A percentile compares a stretch with the other conserved stretches of the same genome.
phyloP scores from a whole-genome alignment of 495 filamentous ascomycete species.

The Neurospora pannonica region DNA sequence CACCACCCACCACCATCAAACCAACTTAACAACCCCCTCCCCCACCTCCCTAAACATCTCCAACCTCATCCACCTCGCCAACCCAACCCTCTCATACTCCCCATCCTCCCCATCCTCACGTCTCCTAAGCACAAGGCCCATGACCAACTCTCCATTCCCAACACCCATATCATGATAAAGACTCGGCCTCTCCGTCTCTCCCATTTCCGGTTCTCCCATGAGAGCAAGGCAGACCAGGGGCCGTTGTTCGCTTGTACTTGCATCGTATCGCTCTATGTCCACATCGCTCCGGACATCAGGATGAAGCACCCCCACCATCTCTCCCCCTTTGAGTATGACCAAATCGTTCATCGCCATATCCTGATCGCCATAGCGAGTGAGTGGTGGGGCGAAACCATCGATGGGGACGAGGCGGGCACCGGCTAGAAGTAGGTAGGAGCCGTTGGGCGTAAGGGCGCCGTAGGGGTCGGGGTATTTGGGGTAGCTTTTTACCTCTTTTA shows the following conservation, averaged over 20 bases:
- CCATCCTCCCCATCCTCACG: neutral
- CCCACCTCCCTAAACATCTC: neutral
- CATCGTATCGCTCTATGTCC: neutral
- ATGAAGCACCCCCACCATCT: neutral
- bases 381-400: neutral
- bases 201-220: neutral
- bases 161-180: neutral
- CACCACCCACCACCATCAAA: neutral
- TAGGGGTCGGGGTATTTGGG: neutral
- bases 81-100: neutral
- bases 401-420: neutral
- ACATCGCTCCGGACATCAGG: neutral
- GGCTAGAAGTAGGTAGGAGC: neutral
- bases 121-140: neutral
- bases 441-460: neutral
- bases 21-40: neutral
- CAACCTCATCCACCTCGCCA: neutral
- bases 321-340: neutral
- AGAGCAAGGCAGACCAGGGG: neutral
- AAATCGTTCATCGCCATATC: neutral
- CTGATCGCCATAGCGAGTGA: neutral
- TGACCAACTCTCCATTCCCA: neutral
- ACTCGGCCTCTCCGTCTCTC: neutral
- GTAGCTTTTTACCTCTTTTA: no score
- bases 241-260: neutral